These are phyloP conservation scores for Austroboletus eburneus DNA, from an alignment of 768 basidiomycete species.

Conservation along the genomic window DNA sequence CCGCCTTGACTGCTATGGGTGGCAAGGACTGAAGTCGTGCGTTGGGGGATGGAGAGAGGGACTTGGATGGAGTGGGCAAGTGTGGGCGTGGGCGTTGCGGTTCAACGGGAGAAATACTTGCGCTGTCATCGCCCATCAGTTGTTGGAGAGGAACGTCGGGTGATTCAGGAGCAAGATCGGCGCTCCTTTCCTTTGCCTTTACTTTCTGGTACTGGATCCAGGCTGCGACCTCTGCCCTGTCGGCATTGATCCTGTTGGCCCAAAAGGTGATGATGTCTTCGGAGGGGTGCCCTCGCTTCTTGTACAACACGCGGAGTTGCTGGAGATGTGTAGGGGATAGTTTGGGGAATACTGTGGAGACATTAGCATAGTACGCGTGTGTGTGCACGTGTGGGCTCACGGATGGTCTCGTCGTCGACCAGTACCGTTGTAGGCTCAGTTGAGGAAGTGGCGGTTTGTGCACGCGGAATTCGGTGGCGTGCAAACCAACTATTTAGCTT, in stretches of 20 bases:
- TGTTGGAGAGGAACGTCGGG: slow-evolving; percentile 9
- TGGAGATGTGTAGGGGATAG: slow-evolving; percentile 21
- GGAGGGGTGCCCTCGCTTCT: slow-evolving; percentile 10
- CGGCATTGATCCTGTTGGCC: slow-evolving; percentile 21
- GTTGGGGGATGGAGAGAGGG: slow-evolving; percentile 17
- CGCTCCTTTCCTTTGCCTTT: slow-evolving; percentile 11
- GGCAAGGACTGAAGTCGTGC: slow-evolving; percentile 25
- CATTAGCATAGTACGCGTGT: slow-evolving; percentile 1
- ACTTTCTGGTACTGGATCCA: slow-evolving; percentile 30
- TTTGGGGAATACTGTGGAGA: slow-evolving; percentile 23
- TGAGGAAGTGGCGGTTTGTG: not conserved
- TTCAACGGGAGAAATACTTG: slow-evolving; percentile 16
- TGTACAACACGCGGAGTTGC: slow-evolving; percentile 19
- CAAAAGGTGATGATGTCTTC: slow-evolving; percentile 25
- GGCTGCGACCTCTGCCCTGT: slow-evolving; percentile 13
- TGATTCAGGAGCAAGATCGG: slow-evolving; percentile 1
- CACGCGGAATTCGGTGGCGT: slow-evolving; percentile 16
- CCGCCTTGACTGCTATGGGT: slow-evolving; percentile 27
- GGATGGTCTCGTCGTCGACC: slow-evolving; percentile 24
- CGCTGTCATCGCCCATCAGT: not conserved
- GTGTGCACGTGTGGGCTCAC: slow-evolving; percentile 14
- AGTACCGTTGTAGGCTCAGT: not conserved
- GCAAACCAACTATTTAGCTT: slow-evolving; percentile 20
- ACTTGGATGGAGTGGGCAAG: slow-evolving; percentile 28
- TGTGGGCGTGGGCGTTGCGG: slow-evolving; percentile 16